Evolutionary conservation across 75 land plant genomes (phyloP).

Genomic region (Pseudotsuga menziesii): DNA sequence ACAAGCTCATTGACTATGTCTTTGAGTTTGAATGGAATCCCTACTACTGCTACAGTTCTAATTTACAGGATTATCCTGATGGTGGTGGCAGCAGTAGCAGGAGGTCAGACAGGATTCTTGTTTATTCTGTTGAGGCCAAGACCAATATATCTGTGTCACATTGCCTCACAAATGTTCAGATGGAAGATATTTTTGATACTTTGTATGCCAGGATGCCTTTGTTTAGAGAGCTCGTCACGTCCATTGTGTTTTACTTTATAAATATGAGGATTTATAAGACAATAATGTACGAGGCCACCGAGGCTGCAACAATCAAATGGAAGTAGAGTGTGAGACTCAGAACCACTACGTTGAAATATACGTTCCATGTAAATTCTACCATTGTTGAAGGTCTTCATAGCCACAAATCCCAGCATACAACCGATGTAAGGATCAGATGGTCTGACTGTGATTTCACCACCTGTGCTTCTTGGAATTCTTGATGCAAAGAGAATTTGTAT

Average conservation of each 20-base stretch:
- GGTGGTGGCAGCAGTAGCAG: slow-evolving; percentile 28
- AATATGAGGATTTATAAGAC: slow-evolving; percentile 17
- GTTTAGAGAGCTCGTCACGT: slow-evolving; percentile 36
- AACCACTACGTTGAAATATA: not conserved
- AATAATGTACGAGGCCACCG: too few species aligned
- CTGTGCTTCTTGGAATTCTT: slow-evolving; percentile 58
- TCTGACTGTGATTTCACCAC: slow-evolving; percentile 75
- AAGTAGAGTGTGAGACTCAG: not conserved
- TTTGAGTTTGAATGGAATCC: slow-evolving; percentile 64
- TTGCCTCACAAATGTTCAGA: slow-evolving; percentile 37
- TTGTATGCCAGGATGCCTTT: slow-evolving; percentile 46
- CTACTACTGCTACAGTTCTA: slow-evolving; percentile 60
- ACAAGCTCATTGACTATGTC: slow-evolving; percentile 50
- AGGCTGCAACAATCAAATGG: not conserved
- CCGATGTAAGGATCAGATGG: slow-evolving; percentile 47
- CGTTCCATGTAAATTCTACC: slow-evolving; percentile 32
- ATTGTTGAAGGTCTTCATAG: slow-evolving; percentile 52
- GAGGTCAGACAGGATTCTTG: slow-evolving; percentile 42
- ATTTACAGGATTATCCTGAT: slow-evolving; percentile 24
- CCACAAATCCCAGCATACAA: slow-evolving; percentile 19
- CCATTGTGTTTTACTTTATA: slow-evolving; percentile 11
- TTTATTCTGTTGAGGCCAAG: slow-evolving; percentile 38
- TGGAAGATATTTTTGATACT: slow-evolving; percentile 70
- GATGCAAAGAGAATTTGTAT: slow-evolving; percentile 41
- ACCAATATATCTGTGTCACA: slow-evolving; percentile 35